Conservation (phyloP, 371 early-diverging fungal genomes). For the Mortierella sp. region DNA sequence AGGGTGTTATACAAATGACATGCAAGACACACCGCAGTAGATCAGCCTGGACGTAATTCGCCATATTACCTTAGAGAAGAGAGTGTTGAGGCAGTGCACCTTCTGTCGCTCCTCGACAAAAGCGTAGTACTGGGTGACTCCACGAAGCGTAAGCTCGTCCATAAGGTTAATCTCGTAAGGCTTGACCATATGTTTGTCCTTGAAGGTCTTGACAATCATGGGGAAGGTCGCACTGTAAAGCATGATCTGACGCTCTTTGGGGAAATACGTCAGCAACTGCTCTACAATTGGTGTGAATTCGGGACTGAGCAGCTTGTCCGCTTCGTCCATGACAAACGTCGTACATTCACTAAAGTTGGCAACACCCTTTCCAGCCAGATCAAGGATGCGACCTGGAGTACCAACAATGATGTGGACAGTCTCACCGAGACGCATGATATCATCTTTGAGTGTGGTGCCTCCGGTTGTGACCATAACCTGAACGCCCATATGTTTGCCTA, state of each 20-base stretch:
- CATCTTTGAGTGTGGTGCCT: conserved; percentile 98
- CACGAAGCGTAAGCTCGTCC: conserved; percentile 98
- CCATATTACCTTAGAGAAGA: conserved; percentile 94
- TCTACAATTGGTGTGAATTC: conserved; percentile 97
- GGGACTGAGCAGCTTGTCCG: conserved; percentile 96
- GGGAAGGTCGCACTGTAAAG: conserved; percentile 99
- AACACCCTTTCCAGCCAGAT: conserved; percentile 90
- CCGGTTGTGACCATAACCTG: conserved; percentile 98
- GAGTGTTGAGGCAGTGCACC: conserved; percentile 96
- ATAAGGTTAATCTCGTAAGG: conserved; percentile 99
- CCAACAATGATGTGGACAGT: conserved; percentile 96
- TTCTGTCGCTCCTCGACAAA: conserved; percentile 98
- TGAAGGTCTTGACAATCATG: conserved; percentile 94
- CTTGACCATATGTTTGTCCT: conserved; percentile 92
- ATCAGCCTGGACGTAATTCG: no score
- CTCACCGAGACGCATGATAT: conserved; percentile 94
- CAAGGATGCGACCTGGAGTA: conserved; percentile 98
- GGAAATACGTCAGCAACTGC: conserved; percentile 88
- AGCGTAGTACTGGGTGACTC: conserved; percentile 99
- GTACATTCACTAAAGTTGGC: conserved; percentile 89
- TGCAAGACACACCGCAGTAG: no score
- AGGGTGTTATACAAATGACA: no score
- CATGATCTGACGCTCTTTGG: conserved; percentile 92
- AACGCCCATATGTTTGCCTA: conserved; percentile 93
- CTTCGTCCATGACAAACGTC: conserved; percentile 98